Percentiles rank a stretch among this genome's conserved stretches.
Conservation (phyloP, 371 early-diverging fungal species). For the Mucor velutinosus region DNA sequence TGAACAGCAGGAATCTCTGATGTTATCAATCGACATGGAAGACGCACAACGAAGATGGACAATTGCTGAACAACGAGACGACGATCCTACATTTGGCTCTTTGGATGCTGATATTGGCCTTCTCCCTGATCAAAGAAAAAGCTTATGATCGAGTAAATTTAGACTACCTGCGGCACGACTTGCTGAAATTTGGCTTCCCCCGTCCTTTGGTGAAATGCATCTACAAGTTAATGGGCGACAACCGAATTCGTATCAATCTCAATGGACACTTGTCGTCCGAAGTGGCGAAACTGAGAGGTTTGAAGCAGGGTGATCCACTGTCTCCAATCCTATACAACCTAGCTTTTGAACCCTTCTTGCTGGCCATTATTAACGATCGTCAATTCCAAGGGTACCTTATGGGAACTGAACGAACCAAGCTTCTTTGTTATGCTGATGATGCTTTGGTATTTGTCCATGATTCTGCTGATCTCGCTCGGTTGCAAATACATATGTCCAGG, state of each 20-base stretch:
- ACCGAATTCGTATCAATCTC: not conserved
- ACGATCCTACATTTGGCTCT: not conserved
- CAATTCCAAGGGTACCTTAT: not conserved
- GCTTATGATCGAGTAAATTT: constrained; percentile 23
- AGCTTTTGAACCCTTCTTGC: constrained; percentile 12
- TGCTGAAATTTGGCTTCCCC: constrained; percentile 18
- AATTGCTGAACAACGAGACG: not conserved
- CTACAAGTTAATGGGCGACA: not conserved
- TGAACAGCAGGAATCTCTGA: no score
- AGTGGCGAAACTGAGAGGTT: not conserved
- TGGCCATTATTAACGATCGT: not conserved
- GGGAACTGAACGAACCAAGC: not conserved
- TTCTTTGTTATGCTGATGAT: constrained; percentile 11
- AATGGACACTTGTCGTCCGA: not conserved
- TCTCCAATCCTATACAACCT: constrained; percentile 20
- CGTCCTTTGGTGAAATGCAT: not conserved
- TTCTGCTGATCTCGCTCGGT: not conserved
- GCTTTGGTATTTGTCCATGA: constrained; percentile 2
- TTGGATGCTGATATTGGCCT: not conserved
- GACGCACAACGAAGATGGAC: not conserved
- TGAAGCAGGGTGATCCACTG: constrained; percentile 22
- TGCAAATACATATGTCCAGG: not conserved
- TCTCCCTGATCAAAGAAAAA: constrained; percentile 17
- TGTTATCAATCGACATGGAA: not conserved
- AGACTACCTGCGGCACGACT: not conserved